These are phyloP conservation scores for Allomyces macrogynus DNA, from an alignment of 192 early-diverging fungal species.

Conservation along the genomic window DNA sequence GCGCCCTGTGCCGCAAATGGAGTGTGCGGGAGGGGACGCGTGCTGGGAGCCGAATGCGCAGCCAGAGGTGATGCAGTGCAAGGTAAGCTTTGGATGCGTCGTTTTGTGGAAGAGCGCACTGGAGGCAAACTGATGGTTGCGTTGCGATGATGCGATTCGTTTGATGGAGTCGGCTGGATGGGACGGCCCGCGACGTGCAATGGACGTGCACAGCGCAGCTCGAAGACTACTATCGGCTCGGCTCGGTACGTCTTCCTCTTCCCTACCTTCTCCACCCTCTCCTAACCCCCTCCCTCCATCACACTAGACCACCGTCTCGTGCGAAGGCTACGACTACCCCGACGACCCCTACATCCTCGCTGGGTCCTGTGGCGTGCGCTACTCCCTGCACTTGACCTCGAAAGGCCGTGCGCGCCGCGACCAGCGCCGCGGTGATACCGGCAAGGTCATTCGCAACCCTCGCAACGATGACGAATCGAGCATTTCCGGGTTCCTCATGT, in stretches of 20 bases:
- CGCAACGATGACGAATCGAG: not conserved
- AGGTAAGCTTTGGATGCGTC: not conserved
- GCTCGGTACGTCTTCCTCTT: not conserved
- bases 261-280: too few relatives aligned
- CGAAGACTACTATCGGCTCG: constrained; percentile 14
- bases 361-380: constrained; percentile 23
- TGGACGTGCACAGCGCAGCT: constrained; percentile 23
- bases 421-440: not conserved
- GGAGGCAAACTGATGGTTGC: too few relatives aligned
- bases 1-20: constrained; percentile 18
- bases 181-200: constrained; percentile 10
- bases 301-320: constrained; percentile 16
- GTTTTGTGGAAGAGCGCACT: too few relatives aligned
- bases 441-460: not conserved
- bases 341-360: constrained; percentile 21
- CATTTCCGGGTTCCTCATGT: not conserved
- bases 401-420: not conserved
- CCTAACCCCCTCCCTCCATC: too few relatives aligned
- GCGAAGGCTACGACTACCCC: constrained; percentile 20
- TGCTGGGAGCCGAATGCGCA: constrained; percentile 3
- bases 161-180: constrained; percentile 10
- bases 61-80: constrained; percentile 17
- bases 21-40: constrained; percentile 19
- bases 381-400: not conserved
- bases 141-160: too few relatives aligned